Conservation (phyloP, 352 stramenopile species). For the Phytophthora sojae region DNA sequence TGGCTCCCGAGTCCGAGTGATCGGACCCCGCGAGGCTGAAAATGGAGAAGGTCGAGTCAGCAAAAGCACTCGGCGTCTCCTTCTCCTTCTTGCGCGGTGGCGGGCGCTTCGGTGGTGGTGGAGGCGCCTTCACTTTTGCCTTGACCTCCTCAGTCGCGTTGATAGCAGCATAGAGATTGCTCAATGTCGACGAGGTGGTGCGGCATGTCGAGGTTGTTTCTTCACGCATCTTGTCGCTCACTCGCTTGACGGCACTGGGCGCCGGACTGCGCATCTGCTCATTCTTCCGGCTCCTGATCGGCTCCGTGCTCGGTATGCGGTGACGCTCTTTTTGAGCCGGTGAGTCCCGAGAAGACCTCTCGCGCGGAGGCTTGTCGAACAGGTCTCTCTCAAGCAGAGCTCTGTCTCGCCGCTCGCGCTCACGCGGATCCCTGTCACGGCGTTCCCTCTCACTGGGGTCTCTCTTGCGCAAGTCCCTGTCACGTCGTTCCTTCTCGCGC, state of each 20-base stretch:
- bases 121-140: conserved; percentile 13
- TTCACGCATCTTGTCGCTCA: conserved; percentile 23
- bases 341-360: conserved; percentile 23
- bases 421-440: conserved; percentile 8
- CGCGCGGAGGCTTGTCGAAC: conserved; percentile 18
- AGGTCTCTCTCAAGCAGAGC: conserved; percentile 35
- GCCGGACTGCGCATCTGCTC: conserved; percentile 27
- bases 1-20: conserved; percentile 49
- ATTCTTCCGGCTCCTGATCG: conserved; percentile 20
- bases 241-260: conserved; percentile 20
- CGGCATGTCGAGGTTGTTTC: conserved; percentile 42
- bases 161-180: conserved; percentile 36
- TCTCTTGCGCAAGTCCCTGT: conserved; percentile 1
- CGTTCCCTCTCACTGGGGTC: conserved; percentile 26
- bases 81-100: conserved; percentile 24
- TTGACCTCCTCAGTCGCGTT: conserved; percentile 27
- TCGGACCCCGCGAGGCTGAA: conserved; percentile 49
- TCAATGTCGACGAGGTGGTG: conserved; percentile 45
- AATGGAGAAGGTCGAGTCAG: conserved; percentile 50
- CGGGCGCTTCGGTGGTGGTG: conserved; percentile 18
- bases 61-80: conserved; percentile 28
- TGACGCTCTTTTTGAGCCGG: conserved; percentile 27
- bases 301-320: conserved; percentile 15
- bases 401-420: conserved; percentile 8
- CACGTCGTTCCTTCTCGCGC: conserved; percentile 1